Conservation (phyloP, 2,329 filamentous ascomycete species). For the Ascochyta lentis region DNA sequence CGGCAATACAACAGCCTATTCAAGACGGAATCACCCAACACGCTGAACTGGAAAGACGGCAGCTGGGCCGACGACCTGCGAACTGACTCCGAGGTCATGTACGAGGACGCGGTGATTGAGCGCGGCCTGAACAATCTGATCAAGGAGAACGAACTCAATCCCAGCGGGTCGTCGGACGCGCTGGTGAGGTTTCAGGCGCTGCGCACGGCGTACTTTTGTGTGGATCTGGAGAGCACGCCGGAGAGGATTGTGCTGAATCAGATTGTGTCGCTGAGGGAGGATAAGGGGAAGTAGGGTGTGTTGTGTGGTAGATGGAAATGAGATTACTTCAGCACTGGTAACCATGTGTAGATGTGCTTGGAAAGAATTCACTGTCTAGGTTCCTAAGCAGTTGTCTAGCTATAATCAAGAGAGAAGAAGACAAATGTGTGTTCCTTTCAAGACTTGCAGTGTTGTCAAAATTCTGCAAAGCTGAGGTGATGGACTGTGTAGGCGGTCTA, state of each 20-base stretch:
- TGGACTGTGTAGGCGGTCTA: no score
- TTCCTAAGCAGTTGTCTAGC: no score
- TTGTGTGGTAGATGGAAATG: not conserved
- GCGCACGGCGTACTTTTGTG: constrained; percentile 84
- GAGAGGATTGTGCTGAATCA: constrained; percentile 88
- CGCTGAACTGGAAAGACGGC: constrained; percentile 69
- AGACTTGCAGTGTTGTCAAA: no score
- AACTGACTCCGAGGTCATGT: constrained; percentile 82
- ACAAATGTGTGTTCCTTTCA: no score
- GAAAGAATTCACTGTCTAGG: no score
- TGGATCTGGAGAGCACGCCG: constrained; percentile 72
- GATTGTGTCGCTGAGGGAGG: constrained; percentile 91
- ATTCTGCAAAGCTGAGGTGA: no score
- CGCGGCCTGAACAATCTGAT: constrained; percentile 81
- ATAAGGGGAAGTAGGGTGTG: constrained; percentile 51
- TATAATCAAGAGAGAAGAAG: no score
- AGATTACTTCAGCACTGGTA: not conserved
- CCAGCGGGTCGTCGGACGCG: constrained; percentile 45
- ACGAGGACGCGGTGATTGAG: constrained; percentile 79
- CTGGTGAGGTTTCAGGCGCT: constrained; percentile 87
- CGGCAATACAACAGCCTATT: constrained; percentile 84
- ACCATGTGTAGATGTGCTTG: no score
- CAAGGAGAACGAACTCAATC: constrained; percentile 57
- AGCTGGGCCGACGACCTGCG: constrained; percentile 87
- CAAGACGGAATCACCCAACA: constrained; percentile 82